Percentiles rank a stretch among this genome's conserved stretches.
These are phyloP conservation scores for Erigeron canadensis DNA, from an alignment of 129 eudicot species.

Conservation along the genomic window DNA sequence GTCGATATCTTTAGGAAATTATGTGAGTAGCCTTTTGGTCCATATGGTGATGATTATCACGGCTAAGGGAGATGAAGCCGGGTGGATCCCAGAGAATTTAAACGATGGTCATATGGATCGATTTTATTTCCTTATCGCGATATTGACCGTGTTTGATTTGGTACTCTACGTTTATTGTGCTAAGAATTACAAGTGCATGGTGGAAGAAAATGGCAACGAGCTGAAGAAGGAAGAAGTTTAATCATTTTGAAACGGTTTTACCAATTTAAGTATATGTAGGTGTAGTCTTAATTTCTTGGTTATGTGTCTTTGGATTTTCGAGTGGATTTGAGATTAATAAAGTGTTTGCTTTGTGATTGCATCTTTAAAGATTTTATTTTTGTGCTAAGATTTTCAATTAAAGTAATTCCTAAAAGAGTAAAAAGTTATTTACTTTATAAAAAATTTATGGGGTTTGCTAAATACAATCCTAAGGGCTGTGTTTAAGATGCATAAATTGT, in stretches of 20 bases:
- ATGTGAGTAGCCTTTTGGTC: slow-evolving; percentile 66
- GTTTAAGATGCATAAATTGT: no score
- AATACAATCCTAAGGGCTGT: no score
- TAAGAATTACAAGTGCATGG: slow-evolving; percentile 53
- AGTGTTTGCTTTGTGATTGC: no score
- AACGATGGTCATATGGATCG: slow-evolving; percentile 73
- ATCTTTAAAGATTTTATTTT: no score
- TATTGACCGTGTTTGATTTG: slow-evolving; percentile 54
- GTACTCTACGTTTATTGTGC: slow-evolving; percentile 55
- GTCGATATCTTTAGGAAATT: slow-evolving; percentile 77
- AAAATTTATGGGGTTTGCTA: no score
- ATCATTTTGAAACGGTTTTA: neutral
- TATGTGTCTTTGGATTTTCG: neutral
- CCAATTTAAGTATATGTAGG: neutral
- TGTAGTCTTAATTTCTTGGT: neutral
- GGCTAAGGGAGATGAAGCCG: slow-evolving; percentile 32
- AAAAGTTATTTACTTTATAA: no score
- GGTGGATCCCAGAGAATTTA: slow-evolving; percentile 73
- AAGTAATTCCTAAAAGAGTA: no score
- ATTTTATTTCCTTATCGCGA: slow-evolving; percentile 68
- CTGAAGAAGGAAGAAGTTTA: slow-evolving; percentile 29
- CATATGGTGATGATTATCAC: slow-evolving; percentile 65
- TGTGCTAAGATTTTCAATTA: no score
- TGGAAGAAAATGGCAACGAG: slow-evolving; percentile 32
- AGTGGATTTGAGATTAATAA: neutral